Conservation (phyloP, 768 basidiomycete species). For the Kwoniella mangroviensis region DNA sequence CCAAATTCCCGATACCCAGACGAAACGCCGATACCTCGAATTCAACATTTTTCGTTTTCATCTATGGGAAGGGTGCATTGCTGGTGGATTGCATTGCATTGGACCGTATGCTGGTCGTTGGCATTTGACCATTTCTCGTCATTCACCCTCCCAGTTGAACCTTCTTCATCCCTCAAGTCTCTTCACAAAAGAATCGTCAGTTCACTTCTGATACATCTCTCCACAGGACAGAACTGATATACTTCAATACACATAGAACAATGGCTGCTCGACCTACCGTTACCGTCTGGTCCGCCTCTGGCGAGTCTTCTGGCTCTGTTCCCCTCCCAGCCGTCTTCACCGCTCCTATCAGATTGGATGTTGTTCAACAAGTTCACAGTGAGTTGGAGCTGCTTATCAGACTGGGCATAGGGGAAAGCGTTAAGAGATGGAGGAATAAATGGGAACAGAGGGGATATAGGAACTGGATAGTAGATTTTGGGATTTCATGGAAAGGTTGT, state of each 20-base stretch:
- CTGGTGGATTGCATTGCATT: background rate
- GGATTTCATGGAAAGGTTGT: background rate
- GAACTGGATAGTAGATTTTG: background rate
- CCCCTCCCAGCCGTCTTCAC: conserved; percentile 95
- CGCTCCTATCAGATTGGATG: conserved; percentile 97
- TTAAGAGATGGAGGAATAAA: background rate
- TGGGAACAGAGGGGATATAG: conserved; percentile 5
- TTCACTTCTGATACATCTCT: background rate
- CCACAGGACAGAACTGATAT: background rate
- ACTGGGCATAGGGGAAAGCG: conserved; percentile 11
- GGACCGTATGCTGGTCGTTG: background rate
- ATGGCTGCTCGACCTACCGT: conserved; percentile 96
- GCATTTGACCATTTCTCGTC: conserved; percentile 13
- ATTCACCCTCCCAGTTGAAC: background rate
- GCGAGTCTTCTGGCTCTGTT: conserved; percentile 85
- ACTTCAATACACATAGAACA: conserved; percentile 27
- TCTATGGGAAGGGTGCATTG: background rate
- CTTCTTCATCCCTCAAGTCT: conserved; percentile 31
- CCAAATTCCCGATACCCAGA: conserved; percentile 16
- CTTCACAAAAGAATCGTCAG: conserved; percentile 23
- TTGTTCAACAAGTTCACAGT: conserved; percentile 99
- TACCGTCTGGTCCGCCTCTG: conserved; percentile 74
- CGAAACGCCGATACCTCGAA: conserved; percentile 25
- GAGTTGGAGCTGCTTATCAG: conserved; percentile 57
- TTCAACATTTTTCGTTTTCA: background rate